Evolutionary conservation across 371 early-diverging fungal species (phyloP), one percentile per base, ranked within the genome.

Genomic region (Mortierella sp.): DNA sequence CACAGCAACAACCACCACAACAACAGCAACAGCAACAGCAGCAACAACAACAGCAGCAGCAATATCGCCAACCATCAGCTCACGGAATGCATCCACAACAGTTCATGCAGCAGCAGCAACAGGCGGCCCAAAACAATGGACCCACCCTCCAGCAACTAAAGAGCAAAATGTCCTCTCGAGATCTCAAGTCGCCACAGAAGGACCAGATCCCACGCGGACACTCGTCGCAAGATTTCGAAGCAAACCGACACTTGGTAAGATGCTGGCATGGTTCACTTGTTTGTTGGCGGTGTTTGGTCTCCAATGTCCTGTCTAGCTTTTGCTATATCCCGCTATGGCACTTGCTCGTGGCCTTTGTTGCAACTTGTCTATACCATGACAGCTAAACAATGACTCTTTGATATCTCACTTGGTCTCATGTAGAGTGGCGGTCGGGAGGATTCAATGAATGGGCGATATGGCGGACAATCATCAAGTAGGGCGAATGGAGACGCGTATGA

Each of bases 61-160:
- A 48, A 17, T 46, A 34, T 12, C 57, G 46, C 24, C 57, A 46
- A 10, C 21, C 44, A 10, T 7, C 27, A 19, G 24, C 59, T 25
- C 50, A 48, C 12, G 60, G 52, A 13, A 52, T 60, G 52, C 50
- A 60, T 17, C 60, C 60, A 29, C 60, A 60, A 21, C 60, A 60
- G 27, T 60, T 51, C 28, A 50, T 50, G 29, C 60, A 60, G 27
- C 60, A 58, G 28, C 58, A 60, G 21, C 54, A 54, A 19, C 54
- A 53, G 34, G 19, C 59, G 2, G 51, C 14, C 17, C 51, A 50
- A 41, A 55, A 28, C 41, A 48, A 39, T 25, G 69, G 76, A 24
- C 69, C 64, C 1, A 76, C 76, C 10, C 50, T 76, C 28, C 76
- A 76, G 37, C 69, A 76, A 24, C 62, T 76, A 43, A 76, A 76